These are phyloP conservation scores for Trichosporon inkin DNA, from an alignment of 1,284 basidiomycete genomes.

Conservation along the genomic window DNA sequence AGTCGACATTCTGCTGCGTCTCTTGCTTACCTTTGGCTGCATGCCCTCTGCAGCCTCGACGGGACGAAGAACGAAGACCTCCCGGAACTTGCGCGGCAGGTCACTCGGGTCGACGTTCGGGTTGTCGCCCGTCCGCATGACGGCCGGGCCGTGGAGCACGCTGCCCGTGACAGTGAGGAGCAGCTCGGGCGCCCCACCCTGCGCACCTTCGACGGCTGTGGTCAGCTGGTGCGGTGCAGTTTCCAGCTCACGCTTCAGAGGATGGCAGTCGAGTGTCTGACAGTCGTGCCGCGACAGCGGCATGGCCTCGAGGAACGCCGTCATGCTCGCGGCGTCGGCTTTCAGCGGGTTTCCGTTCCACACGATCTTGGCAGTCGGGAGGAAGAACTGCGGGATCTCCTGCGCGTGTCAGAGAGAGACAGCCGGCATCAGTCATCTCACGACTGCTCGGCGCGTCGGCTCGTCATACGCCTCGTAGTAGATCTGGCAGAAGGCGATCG, in stretches of 20 bases:
- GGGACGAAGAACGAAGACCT: slow-evolving; percentile 43
- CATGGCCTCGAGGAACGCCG: slow-evolving; percentile 37
- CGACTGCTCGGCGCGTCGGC: slow-evolving; percentile 35
- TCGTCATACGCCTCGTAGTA: slow-evolving; percentile 49
- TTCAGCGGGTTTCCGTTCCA: slow-evolving; percentile 45
- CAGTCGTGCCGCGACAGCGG: slow-evolving; percentile 43
- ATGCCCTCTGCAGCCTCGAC: slow-evolving; percentile 38
- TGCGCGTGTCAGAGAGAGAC: slow-evolving; percentile 13
- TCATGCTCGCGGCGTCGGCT: slow-evolving; percentile 25
- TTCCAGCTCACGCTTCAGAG: slow-evolving; percentile 23
- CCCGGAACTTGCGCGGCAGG: slow-evolving; percentile 44
- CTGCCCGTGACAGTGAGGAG: slow-evolving; percentile 44
- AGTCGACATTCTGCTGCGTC: no score
- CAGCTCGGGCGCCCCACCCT: slow-evolving; percentile 34
- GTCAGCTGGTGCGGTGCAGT: not conserved
- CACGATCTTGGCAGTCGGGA: slow-evolving; percentile 40
- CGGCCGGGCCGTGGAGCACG: slow-evolving; percentile 41
- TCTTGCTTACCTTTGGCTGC: slow-evolving; percentile 43
- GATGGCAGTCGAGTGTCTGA: slow-evolving; percentile 47
- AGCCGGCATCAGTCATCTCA: slow-evolving; percentile 19
- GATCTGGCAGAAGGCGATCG: slow-evolving; percentile 45
- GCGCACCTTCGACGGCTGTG: slow-evolving; percentile 20
- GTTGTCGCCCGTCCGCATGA: slow-evolving; percentile 27
- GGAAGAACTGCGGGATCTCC: slow-evolving; percentile 41
- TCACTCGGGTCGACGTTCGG: slow-evolving; percentile 26